phyloP scores from a whole-genome alignment of 768 basidiomycete genomes.

The Russula lepida region DNA sequence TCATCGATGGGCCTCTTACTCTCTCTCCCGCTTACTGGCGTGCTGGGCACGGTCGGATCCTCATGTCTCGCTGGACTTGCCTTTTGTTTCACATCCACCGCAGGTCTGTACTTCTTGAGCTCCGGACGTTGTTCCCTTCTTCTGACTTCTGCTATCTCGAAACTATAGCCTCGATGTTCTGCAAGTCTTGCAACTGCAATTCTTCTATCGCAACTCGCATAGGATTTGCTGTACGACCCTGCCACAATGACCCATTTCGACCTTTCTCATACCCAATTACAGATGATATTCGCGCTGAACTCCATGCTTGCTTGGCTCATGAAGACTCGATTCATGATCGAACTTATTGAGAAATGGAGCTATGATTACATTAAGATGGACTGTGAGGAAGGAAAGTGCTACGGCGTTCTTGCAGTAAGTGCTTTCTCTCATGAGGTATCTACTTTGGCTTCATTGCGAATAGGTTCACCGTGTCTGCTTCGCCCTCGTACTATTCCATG shows the following conservation, averaged over 20 bases:
- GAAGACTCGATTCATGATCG: constrained; percentile 82
- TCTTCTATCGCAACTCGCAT: constrained; percentile 96
- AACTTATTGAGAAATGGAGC: constrained; percentile 84
- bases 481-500: constrained; percentile 82
- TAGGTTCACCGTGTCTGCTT: constrained; percentile 96
- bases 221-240: constrained; percentile 72
- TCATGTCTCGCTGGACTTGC: constrained; percentile 80
- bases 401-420: constrained; percentile 88
- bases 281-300: constrained; percentile 94
- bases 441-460: constrained; percentile 2
- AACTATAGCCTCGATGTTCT: constrained; percentile 83
- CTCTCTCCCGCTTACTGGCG: constrained; percentile 64
- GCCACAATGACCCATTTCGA: not conserved
- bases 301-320: constrained; percentile 96
- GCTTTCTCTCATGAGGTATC: not conserved
- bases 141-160: not conserved
- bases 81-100: constrained; percentile 81
- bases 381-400: constrained; percentile 87
- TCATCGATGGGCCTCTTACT: constrained; percentile 60
- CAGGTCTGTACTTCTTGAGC: constrained; percentile 41
- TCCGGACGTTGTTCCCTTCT: constrained; percentile 9
- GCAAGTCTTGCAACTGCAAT: constrained; percentile 98
- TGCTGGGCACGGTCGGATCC: constrained; percentile 61
- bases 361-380: constrained; percentile 99
- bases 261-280: constrained; percentile 2